Conservation (phyloP, 352 stramenopile genomes). For the Pythium aquatile region DNA sequence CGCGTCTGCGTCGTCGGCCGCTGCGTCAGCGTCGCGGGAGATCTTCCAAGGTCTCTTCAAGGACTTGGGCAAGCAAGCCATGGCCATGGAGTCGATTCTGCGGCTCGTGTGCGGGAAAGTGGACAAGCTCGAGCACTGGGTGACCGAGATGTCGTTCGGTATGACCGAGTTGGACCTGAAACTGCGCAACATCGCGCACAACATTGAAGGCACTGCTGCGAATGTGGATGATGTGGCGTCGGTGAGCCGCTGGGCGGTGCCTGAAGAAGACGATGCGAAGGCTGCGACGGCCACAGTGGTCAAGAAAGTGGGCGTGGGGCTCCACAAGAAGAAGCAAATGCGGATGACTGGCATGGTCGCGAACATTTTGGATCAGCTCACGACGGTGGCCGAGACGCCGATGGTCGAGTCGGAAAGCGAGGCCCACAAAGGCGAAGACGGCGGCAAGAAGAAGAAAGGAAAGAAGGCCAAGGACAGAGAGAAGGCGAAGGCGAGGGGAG, state of each 20-base stretch:
- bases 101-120: slow-evolving; percentile 68
- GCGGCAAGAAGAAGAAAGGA: slow-evolving; percentile 4
- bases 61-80: slow-evolving; percentile 70
- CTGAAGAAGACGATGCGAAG: slow-evolving; percentile 24
- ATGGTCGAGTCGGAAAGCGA: slow-evolving; percentile 22
- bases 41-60: slow-evolving; percentile 74
- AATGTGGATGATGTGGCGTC: slow-evolving; percentile 51
- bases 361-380: slow-evolving; percentile 52
- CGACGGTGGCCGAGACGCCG: slow-evolving; percentile 11
- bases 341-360: slow-evolving; percentile 66
- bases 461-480: slow-evolving; percentile 19
- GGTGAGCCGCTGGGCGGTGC: slow-evolving; percentile 46
- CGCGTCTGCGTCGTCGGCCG: neutral
- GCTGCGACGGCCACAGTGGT: slow-evolving; percentile 31
- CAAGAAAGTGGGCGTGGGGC: slow-evolving; percentile 46
- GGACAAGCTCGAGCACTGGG: slow-evolving; percentile 71
- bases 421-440: slow-evolving; percentile 13
- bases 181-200: slow-evolving; percentile 77
- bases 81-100: slow-evolving; percentile 72
- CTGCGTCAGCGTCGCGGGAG: slow-evolving; percentile 35
- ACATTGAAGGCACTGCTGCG: slow-evolving; percentile 71
- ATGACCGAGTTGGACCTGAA: slow-evolving; percentile 78
- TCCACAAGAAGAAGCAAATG: slow-evolving; percentile 46
- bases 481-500: slow-evolving; percentile 12
- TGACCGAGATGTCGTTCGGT: slow-evolving; percentile 69